Base-by-base conservation (phyloP, 371 early-diverging fungal species). In the Lichtheimia corymbifera region DNA sequence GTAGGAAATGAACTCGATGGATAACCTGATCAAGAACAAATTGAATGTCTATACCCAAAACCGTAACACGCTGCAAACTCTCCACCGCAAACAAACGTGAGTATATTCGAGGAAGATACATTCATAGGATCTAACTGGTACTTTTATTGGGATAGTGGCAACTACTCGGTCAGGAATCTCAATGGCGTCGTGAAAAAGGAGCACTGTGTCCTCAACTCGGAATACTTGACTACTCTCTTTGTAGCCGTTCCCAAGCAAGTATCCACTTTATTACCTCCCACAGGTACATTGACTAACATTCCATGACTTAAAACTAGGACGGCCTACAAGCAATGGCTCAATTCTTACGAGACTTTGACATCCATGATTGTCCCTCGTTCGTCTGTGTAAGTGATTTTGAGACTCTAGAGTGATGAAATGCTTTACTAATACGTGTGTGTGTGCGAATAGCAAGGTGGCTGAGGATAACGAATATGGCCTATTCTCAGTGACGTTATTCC, bases 281-380 rank as follows among this genome's bases (percentile, higher is more conserved):
- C 4, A 35, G 6, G 11, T 9, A 9, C 28, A 28, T 35, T 35
- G 35, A 35, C 11, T 35, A 11, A 35, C 11, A 35, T 5, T 11
- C 11, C 35, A 35, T 35, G 9, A 35, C 9, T 11, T 9, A 4
- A 4, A 35, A 9, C 14, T 43, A 92, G 91, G 65, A 64, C 71
- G 4, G 72, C 80, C 20, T 84, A 86, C 62, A 90, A 90, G 70
- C 92, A 93, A 6, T 98, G 96, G 96, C 61, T 76, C 13, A 80
- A 81, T 70, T 78, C 70, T 42, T 98, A 98, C 74, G 99, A 98
- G 73, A 86, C 86, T 0, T 67, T 98, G 57, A 86, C 96, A 2
- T 83, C 88, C 49, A 94, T 94, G 94, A 93, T 98, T 17, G 97
- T 98, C 7, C 99, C 99, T 22, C 89, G 99, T 40, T 97, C 98